Base-by-base conservation (phyloP, 78 protist species). In the Emiliania huxleyi region DNA sequence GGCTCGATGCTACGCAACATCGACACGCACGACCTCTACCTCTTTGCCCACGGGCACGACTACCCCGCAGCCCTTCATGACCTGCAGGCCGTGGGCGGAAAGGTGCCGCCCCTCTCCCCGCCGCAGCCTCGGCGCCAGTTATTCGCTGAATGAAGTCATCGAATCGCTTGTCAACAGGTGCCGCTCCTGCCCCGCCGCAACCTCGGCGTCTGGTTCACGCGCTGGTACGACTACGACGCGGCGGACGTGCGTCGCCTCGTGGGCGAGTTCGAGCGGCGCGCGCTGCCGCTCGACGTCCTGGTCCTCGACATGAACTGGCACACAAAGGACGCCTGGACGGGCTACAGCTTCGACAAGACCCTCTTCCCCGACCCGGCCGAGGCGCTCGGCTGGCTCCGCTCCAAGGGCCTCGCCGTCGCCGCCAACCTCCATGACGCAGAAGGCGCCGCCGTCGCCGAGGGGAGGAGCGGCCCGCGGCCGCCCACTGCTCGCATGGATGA, bases 231-330 rank as follows among this genome's bases (percentile, higher is more conserved):
- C 38, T 45, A 22, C 43, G 48, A 12, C 75, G 46, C 1, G 19
- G 0, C 1, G 42, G 87, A 44, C 5, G 81, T 91, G 6, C 26
- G 0, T 46, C 6, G 55, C 69, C 90, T 89, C 0, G 69, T 84
- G 48, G 26, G 22, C 25, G 71, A 43, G 45, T 94, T 81, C 49
- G 91, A 33, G 35, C 6, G 1, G 22, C 46, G 5, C 43, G 8
- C 52, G 26, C 0, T 95, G 22, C 97, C 97, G 3, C 94, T 96
- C 48, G 97, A 96, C 87, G 91, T 93, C 18, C 35, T 93, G 25
- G 92, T 96, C 33, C 0, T 69, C 21, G 97, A 96, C 81, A 95
- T 96, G 96, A 33, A 95, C 92, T 95, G 96, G 96, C 97, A 96
- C 84, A 1, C 29, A 22, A 95, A 55, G 92, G 6, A 40, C 52